phyloP scores from a whole-genome alignment of 2,329 filamentous ascomycete genomes.

The Fusarium devonianum region DNA sequence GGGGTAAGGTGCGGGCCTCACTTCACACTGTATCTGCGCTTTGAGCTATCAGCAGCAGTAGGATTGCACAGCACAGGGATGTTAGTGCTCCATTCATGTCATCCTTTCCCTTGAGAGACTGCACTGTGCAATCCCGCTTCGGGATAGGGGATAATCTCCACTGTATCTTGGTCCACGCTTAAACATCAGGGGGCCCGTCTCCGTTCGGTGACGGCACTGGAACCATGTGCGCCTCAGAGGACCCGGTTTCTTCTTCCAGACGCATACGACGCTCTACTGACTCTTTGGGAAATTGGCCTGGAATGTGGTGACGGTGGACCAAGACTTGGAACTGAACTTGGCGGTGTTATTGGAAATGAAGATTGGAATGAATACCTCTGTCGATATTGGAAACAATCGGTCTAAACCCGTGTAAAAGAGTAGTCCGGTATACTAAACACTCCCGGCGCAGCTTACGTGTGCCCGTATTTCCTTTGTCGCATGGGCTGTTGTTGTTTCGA shows the following conservation, averaged over 20 bases:
- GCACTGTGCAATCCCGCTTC: conserved; percentile 28
- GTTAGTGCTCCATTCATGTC: conserved; percentile 14
- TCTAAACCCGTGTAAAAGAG: too few relatives aligned
- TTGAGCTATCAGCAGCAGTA: too few relatives aligned
- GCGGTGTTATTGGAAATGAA: conserved; percentile 7
- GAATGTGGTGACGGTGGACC: conserved; percentile 17
- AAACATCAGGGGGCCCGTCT: conserved; percentile 31
- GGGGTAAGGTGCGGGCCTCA: conserved; percentile 34
- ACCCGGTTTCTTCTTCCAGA: conserved; percentile 22
- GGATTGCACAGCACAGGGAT: too few relatives aligned
- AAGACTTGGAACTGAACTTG: conserved; percentile 14
- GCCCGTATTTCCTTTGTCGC: conserved; percentile 13
- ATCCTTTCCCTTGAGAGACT: not conserved
- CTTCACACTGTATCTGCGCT: conserved; percentile 28
- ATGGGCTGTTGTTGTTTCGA: not conserved
- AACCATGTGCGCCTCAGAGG: conserved; percentile 1
- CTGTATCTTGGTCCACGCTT: conserved; percentile 30
- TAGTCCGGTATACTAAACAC: not conserved
- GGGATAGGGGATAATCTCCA: conserved; percentile 41
- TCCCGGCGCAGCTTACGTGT: conserved; percentile 29
- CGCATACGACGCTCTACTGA: conserved; percentile 28
- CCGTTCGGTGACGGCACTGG: conserved; percentile 12
- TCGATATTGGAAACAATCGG: conserved; percentile 12
- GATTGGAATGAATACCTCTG: not conserved
- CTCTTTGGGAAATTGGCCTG: conserved; percentile 31